Evolutionary conservation across 495 filamentous ascomycete species (phyloP), one percentile per base, ranked within the genome.

Genomic region (Penicillium samsonianum): DNA sequence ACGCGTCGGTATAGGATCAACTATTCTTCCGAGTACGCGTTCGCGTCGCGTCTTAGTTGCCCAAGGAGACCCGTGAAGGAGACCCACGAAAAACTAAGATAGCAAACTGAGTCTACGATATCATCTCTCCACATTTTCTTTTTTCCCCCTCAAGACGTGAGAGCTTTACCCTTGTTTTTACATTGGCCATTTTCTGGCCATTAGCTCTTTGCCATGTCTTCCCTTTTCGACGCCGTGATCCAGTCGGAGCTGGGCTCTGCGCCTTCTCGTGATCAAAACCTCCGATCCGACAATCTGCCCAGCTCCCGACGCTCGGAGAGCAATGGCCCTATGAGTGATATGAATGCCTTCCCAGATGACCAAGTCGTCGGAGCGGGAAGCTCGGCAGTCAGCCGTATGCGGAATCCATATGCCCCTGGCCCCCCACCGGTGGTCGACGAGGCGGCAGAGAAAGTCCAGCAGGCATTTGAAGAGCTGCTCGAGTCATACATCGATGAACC

Each of bases 401-500:
- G 78, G 51, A 86, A 83, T 66, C 78, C 80, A 22, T 81, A 83
- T 55, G 82, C 87, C 48, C 72, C 82, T 38, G 80, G 83, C 49
- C 85, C 97, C 42, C 90, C 92, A 10, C 81, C 84, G 53, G 91
- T 96, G n/a, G 85, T 92, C 40, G 95, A 99, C 74, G 80, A 82
- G 54, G 89, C 92, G 8, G 94, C 90, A 43, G 85, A 95, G 59
- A 88, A 88, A 50, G 87, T 97, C 25, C 90, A 91, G 65, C 80
- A 89, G 55, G 82, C 87, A 20, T 98, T 98, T 68, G 88, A 96
- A 70, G 84, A 84, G 58, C 91, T 98, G 65, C 84, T 98, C 11
- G 92, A 98, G 67, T 85, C 83, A 83, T 96, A 79, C 41, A 78
- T 87, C 25, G 91, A 96, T 64, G 89, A 94, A 23, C 86, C 88